A percentile compares a stretch with the other conserved stretches of the same genome.
phyloP scores from a whole-genome alignment of 2,329 filamentous ascomycete species.

The Fusarium decemcellulare region DNA sequence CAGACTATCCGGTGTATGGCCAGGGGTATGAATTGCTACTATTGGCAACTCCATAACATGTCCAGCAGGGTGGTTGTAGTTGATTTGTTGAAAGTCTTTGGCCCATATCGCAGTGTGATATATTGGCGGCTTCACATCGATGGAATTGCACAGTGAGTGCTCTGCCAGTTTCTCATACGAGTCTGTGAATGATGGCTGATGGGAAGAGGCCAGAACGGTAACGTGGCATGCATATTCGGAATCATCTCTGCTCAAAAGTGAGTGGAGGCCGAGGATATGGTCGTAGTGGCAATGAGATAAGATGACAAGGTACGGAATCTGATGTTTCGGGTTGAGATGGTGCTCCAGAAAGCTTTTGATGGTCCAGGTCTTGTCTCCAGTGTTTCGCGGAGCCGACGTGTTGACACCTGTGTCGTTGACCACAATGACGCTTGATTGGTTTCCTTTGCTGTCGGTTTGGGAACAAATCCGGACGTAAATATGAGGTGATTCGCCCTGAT shows the following conservation, averaged over 20 bases:
- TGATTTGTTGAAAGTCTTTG: background rate
- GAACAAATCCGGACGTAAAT: background rate
- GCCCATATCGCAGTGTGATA: slow-evolving; percentile 3
- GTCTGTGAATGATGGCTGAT: slow-evolving; percentile 1
- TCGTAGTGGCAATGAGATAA: slow-evolving; percentile 8
- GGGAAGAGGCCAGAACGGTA: background rate
- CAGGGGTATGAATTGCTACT: slow-evolving; percentile 3
- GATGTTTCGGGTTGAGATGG: background rate
- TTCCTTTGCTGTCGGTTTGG: background rate
- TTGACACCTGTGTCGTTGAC: slow-evolving; percentile 3
- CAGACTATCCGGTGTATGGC: slow-evolving; percentile 5
- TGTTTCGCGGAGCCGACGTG: background rate
- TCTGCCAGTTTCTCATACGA: slow-evolving; percentile 2
- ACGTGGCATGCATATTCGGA: background rate
- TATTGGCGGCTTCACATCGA: background rate
- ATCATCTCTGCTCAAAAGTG: background rate
- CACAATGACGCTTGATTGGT: background rate
- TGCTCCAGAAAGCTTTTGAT: slow-evolving; percentile 2
- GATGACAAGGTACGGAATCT: slow-evolving; percentile 3
- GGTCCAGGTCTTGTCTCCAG: background rate
- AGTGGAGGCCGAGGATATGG: slow-evolving; percentile 3
- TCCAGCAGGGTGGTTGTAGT: background rate
- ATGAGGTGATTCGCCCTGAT: slow-evolving; percentile 2
- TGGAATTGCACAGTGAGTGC: background rate
- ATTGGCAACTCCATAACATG: background rate